Evolutionary conservation across 1,284 basidiomycete genomes (phyloP), one percentile per base, ranked within the genome.

Genomic region (Hemileia vastatrix): DNA sequence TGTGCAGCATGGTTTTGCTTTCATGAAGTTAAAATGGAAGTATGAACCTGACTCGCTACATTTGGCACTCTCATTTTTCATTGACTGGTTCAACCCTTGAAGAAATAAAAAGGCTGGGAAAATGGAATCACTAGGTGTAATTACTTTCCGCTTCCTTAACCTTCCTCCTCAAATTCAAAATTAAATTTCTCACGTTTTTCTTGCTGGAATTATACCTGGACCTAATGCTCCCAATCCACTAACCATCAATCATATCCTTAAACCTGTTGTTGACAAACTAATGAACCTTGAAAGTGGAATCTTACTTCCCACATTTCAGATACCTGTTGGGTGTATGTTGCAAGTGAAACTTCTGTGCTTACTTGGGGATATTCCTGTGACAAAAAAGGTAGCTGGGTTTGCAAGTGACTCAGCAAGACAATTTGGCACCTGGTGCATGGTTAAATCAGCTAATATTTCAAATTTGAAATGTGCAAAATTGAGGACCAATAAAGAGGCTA

Each of bases 71-170:
- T 55, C 47, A 18, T 36, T 65, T 13, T 65, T 61, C 44, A 52
- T 63, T 43, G 64, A 64, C 15, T 65, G 64, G 61, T 64, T 64
- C 47, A 65, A 65, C 47, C 61, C 54, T 21, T 52, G 52, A n/a
- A 54, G 55, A 51, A 57, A 63, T 52, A n/a, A n/a, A n/a, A n/a
- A n/a, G n/a, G n/a, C n/a, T n/a, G n/a, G n/a, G n/a, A n/a, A n/a
- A n/a, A n/a, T 33, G 18, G 11, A 54, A 45, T 65, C 64, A 48
- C 54, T 52, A 15, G 64, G 64, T 4, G 47, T 65, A 23, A 21
- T 65, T 51, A 49, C 63, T 11, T 18, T 65, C 23, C 43, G 44
- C 45, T 65, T 57, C 43, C 47, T 65, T 18, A 65, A 65, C 31
- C 54, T 63, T 31, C 60, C 64, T 36, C 59, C 64, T 48, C n/a